Base-by-base conservation (phyloP, 2,329 filamentous ascomycete genomes). In the Hypomyces perniciosus region DNA sequence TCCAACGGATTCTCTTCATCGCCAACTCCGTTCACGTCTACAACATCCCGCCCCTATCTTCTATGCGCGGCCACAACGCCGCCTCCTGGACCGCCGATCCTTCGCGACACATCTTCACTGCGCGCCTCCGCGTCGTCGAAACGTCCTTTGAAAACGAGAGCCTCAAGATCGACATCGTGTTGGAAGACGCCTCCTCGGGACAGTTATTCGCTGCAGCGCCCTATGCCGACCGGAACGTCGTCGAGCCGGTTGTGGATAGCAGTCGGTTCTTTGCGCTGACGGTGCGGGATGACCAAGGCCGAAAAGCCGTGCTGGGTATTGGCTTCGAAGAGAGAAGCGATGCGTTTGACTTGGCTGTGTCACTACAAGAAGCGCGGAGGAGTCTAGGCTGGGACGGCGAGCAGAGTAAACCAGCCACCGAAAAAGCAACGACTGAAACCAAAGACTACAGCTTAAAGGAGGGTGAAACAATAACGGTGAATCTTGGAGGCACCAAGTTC, bases 281-380 rank as follows among this genome's bases (percentile, higher is more conserved):
- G 10, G 89, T 95, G 1, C 82, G 88, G 52, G 88, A 90, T 55
- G 85, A 84, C 34, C 78, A 79, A 38, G 84, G 87, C 2, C 78
- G 85, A 59, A 91, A 90, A 66, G 90, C 90, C 8, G 80, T 87
- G 42, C 71, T 96, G 53, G 90, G 90, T 8, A 81, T 95, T 57
- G 90, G 90, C 8, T 95, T 95, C 64, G 89, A 95, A 72, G 89
- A 95, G 68, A 76, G 90, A 45, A 84, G 81, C 62, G 88, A 92
- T 60, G 88, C 90, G 1, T 92, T 95, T 60, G 90, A 96, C 65
- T 90, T 95, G 62, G 81, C 82, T 55, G 86, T 95, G 46, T 81
- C 85, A 12, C 71, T 95, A 65, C 86, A 91, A 68, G 89, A 93
- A 66, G 85, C 84, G 20, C 75, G 86, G 60, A 85, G 86, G 67